Conservation (phyloP, 2,329 filamentous ascomycete species). For the Polytolypa hystricis region DNA sequence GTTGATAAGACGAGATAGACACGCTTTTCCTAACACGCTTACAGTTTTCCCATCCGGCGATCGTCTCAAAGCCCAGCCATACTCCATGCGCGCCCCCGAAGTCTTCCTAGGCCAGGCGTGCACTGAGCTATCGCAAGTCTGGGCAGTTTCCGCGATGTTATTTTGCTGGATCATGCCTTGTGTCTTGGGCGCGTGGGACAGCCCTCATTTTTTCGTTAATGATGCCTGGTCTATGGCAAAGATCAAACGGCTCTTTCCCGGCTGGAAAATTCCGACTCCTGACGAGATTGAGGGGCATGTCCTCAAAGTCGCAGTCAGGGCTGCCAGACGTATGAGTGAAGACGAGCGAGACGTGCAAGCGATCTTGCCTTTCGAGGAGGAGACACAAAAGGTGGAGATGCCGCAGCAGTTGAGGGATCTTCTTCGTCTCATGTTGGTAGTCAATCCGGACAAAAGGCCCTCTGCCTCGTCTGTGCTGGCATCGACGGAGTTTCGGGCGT, state of each 20-base stretch:
- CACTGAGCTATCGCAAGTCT: slow-evolving; percentile 6
- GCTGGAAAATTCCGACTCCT: slow-evolving; percentile 11
- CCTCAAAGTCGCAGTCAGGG: slow-evolving; percentile 7
- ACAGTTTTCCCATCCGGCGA: slow-evolving; percentile 4
- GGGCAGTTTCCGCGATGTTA: slow-evolving; percentile 9
- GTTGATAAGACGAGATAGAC: slow-evolving; percentile 4
- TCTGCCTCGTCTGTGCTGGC: slow-evolving; percentile 9
- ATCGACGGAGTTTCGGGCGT: slow-evolving; percentile 10
- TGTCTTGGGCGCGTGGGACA: slow-evolving; percentile 9
- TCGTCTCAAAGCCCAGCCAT: slow-evolving; percentile 7
- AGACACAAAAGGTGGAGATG: slow-evolving; percentile 10
- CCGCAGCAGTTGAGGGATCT: slow-evolving; percentile 9
- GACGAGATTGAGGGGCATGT: slow-evolving; percentile 4
- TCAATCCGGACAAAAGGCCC: slow-evolving; percentile 9
- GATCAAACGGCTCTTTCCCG: slow-evolving; percentile 12
- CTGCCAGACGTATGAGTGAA: slow-evolving; percentile 2
- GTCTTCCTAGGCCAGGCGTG: slow-evolving; percentile 7
- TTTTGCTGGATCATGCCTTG: slow-evolving; percentile 9
- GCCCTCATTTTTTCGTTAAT: slow-evolving; percentile 8
- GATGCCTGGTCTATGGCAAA: slow-evolving; percentile 13
- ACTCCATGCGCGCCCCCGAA: slow-evolving; percentile 9
- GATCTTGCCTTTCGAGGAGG: slow-evolving; percentile 40
- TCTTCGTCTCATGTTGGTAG: slow-evolving; percentile 12
- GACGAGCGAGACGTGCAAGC: not conserved
- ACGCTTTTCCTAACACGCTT: slow-evolving; percentile 4